Conservation (phyloP, 73 alveolate genomes). For the Paraurostyla sp. region DNA sequence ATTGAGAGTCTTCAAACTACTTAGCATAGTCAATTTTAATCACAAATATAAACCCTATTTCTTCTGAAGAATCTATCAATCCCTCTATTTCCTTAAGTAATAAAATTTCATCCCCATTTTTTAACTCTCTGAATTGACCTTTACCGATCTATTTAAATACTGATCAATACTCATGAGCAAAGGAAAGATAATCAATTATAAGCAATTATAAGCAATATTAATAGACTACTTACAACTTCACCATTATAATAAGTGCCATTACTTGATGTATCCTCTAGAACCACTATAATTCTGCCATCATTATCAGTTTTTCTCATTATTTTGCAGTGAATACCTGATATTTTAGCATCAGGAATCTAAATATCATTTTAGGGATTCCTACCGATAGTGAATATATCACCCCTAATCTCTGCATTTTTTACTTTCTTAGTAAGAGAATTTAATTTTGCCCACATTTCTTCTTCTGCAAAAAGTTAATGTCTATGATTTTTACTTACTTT, state of each 20-base stretch:
- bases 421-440: constrained; percentile 3
- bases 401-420: background rate
- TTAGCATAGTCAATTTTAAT: background rate
- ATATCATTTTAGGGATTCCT: background rate
- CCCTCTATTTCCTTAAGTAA: constrained; percentile 40
- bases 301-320: background rate
- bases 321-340: constrained; percentile 54
- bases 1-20: background rate
- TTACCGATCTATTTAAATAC: constrained; percentile 41
- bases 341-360: background rate
- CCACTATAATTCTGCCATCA: background rate
- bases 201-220: background rate
- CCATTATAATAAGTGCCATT: constrained; percentile 63
- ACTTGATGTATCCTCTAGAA: constrained; percentile 50
- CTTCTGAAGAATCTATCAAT: constrained; percentile 18
- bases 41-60: constrained; percentile 30
- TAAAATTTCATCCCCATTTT: constrained; percentile 46
- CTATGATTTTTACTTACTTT: too few relatives aligned
- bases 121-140: constrained; percentile 30
- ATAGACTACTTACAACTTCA: constrained; percentile 12
- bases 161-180: background rate
- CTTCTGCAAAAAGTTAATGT: background rate
- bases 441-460: constrained; percentile 37
- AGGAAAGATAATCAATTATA: background rate
- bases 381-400: constrained; percentile 13